Evolutionary conservation across 768 basidiomycete species (phyloP).

Genomic region (Pleurotus giganteus): DNA sequence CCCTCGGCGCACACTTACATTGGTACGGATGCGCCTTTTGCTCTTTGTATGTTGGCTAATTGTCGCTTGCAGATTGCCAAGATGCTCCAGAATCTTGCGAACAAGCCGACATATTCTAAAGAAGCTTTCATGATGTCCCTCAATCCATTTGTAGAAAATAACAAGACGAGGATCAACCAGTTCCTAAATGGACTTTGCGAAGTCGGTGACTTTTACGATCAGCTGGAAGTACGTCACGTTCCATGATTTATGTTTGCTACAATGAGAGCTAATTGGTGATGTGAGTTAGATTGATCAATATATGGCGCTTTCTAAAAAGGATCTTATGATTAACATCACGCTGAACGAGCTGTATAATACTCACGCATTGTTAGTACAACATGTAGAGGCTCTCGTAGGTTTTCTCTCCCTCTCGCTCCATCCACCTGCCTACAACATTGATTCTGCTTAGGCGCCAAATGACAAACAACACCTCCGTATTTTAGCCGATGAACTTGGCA

Average conservation of each 20-base stretch:
- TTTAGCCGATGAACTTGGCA: slow-evolving; percentile 91
- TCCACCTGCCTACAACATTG: neutral
- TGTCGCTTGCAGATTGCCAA: slow-evolving; percentile 80
- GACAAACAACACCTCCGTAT: slow-evolving; percentile 97
- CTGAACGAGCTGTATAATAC: slow-evolving; percentile 99
- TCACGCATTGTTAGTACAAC: slow-evolving; percentile 90
- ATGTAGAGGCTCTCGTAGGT: slow-evolving; percentile 83
- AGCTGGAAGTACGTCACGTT: slow-evolving; percentile 71
- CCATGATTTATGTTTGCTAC: slow-evolving; percentile 5
- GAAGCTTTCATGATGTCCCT: slow-evolving; percentile 98
- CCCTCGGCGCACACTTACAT: slow-evolving; percentile 89
- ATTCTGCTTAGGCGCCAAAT: slow-evolving; percentile 72
- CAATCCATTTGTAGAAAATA: slow-evolving; percentile 98
- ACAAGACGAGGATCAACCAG: slow-evolving; percentile 95
- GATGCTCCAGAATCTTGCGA: slow-evolving; percentile 98
- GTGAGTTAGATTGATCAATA: slow-evolving; percentile 94
- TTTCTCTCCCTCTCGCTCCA: slow-evolving; percentile 4
- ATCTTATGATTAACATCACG: slow-evolving; percentile 96
- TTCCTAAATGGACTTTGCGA: slow-evolving; percentile 97
- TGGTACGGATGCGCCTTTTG: slow-evolving; percentile 49
- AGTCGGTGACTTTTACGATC: slow-evolving; percentile 98
- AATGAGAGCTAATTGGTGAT: neutral
- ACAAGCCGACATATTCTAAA: slow-evolving; percentile 97
- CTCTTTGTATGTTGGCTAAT: neutral
- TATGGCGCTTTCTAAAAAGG: slow-evolving; percentile 99